Evolutionary conservation across 2,329 filamentous ascomycete genomes (phyloP).

Genomic region (Beauveria caledonica): DNA sequence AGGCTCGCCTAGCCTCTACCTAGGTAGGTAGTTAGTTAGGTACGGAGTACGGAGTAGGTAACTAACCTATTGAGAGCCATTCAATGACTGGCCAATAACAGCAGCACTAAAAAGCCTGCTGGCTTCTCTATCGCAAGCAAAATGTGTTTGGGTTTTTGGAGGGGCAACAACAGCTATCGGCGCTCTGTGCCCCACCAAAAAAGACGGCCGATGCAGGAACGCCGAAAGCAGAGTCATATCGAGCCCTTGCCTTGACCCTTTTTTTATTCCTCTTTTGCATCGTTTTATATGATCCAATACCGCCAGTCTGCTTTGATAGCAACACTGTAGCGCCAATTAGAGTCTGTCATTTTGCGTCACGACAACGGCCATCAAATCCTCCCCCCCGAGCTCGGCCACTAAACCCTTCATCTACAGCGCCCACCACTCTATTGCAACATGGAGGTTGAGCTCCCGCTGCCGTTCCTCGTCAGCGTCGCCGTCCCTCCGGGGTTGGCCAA

Average conservation of each 20-base stretch:
- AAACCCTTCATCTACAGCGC: background rate
- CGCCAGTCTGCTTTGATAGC: background rate
- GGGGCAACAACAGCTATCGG: conserved; percentile 14
- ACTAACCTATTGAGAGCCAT: background rate
- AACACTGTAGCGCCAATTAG: background rate
- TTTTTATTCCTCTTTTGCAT: background rate
- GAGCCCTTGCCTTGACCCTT: conserved; percentile 1
- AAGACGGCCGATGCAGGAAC: conserved; percentile 20
- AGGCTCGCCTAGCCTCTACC: no score
- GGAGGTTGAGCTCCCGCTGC: conserved; percentile 57
- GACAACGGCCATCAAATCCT: background rate
- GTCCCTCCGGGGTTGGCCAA: conserved; percentile 40
- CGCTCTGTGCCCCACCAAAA: conserved; percentile 16
- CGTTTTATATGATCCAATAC: background rate
- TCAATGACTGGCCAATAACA: background rate
- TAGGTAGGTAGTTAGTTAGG: no score
- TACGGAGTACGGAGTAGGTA: no score
- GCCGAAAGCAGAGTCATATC: background rate
- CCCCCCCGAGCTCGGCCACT: background rate
- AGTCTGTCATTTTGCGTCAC: background rate
- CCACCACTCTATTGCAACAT: conserved; percentile 29
- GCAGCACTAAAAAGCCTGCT: background rate
- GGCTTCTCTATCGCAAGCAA: background rate
- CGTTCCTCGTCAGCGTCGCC: conserved; percentile 52
- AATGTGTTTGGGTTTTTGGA: conserved; percentile 13